A percentile compares a stretch with the other conserved stretches of the same genome.
Conservation (phyloP, 73 alveolate genomes). For the Paraurostyla sp. region DNA sequence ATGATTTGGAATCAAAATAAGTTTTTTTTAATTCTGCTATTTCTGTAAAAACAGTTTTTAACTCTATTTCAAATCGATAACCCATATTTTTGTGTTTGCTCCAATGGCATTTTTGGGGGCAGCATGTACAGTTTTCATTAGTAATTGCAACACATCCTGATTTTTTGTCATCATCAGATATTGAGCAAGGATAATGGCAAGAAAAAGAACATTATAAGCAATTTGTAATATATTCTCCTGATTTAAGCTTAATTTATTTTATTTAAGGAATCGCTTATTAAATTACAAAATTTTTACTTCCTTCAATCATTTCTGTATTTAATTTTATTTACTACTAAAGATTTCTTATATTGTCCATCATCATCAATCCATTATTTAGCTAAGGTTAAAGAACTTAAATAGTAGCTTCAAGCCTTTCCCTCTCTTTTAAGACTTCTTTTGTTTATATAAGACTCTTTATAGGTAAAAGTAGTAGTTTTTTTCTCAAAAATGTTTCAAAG, state of each 20-base stretch:
- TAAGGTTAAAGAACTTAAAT: not conserved
- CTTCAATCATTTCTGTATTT: not conserved
- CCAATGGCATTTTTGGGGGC: not conserved
- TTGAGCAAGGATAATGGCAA: conserved; percentile 15
- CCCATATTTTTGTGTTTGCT: not conserved
- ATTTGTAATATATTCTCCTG: not conserved
- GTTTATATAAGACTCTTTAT: not conserved
- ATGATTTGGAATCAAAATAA: not conserved
- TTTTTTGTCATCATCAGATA: not conserved
- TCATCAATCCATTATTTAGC: not conserved
- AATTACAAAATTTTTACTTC: not conserved
- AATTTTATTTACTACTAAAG: not conserved
- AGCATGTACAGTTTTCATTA: not conserved
- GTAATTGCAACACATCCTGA: not conserved
- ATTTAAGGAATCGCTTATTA: not conserved
- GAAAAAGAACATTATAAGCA: not conserved
- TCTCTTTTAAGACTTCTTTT: not conserved
- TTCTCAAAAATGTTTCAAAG: not conserved
- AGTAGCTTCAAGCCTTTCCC: not conserved
- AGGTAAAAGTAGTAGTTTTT: not conserved
- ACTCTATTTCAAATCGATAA: not conserved
- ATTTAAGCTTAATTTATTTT: not conserved
- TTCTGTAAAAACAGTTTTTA: not conserved
- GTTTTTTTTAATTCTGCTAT: not conserved
- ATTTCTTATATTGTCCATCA: not conserved